A percentile compares a stretch with the other conserved stretches of the same genome.
These are phyloP conservation scores for Trichothecium sympodiale DNA, from an alignment of 2,329 filamentous ascomycete genomes.

Conservation along the genomic window DNA sequence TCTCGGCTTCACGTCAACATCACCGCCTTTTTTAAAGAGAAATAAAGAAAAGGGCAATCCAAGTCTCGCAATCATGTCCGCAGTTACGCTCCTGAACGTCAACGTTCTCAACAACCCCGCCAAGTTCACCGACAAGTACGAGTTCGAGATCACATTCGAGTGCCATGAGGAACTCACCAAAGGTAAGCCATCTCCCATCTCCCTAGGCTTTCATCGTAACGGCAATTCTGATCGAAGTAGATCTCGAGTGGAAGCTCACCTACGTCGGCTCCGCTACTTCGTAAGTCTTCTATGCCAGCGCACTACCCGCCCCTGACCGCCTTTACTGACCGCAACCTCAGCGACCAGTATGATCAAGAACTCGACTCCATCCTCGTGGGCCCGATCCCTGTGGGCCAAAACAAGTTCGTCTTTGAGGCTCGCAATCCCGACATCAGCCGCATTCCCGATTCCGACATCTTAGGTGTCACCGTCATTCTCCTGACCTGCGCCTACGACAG, in stretches of 20 bases:
- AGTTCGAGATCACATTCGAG: constrained; percentile 98
- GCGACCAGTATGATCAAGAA: constrained; percentile 95
- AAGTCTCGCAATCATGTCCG: constrained; percentile 56
- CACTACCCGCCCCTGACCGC: constrained; percentile 11
- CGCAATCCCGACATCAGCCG: constrained; percentile 81
- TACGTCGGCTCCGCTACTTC: constrained; percentile 97
- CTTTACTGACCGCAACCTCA: constrained; percentile 22
- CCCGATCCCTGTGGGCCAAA: constrained; percentile 93
- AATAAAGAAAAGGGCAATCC: constrained; percentile 18
- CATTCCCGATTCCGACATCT: constrained; percentile 89
- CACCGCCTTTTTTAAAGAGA: constrained; percentile 1
- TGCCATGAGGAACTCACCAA: constrained; percentile 91
- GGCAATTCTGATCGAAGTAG: constrained; percentile 31
- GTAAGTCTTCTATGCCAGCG: constrained; percentile 40
- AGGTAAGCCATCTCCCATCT: constrained; percentile 39
- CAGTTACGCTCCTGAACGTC: constrained; percentile 90
- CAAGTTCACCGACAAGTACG: constrained; percentile 82
- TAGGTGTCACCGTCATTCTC: constrained; percentile 94
- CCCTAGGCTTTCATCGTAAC: too few relatives aligned
- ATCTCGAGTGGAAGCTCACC: constrained; percentile 98
- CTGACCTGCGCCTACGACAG: constrained; percentile 94
- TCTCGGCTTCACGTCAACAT: constrained; percentile 2
- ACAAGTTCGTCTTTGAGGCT: constrained; percentile 97
- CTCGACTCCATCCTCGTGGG: constrained; percentile 94
- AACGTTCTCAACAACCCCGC: constrained; percentile 96